Conservation (phyloP, 768 basidiomycete species). For the Gloeostereum incarnatum region DNA sequence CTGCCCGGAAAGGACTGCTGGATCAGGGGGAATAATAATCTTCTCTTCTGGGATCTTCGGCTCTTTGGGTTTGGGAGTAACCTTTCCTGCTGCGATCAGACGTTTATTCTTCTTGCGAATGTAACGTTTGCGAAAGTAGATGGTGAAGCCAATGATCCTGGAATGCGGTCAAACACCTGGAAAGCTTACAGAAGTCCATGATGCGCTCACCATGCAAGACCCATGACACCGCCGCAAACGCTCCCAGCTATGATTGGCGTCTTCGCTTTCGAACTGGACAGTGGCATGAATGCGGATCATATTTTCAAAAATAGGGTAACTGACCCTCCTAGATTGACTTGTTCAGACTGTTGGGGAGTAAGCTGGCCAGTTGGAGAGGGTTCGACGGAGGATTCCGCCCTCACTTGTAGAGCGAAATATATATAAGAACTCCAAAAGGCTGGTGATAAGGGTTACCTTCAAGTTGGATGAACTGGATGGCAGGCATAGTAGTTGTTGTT, state of each 20-base stretch:
- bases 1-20: slow-evolving; percentile 50
- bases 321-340: no score
- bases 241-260: slow-evolving; percentile 56
- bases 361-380: no score
- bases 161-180: slow-evolving; percentile 32
- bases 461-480: no score
- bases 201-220: slow-evolving; percentile 19
- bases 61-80: slow-evolving; percentile 27
- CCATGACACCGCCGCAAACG: slow-evolving; percentile 43
- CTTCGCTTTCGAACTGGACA: slow-evolving; percentile 42
- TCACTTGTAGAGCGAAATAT: no score
- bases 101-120: slow-evolving; percentile 37
- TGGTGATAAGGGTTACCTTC: no score
- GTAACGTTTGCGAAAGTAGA: slow-evolving; percentile 48
- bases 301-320: no score
- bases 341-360: no score
- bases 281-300: no score
- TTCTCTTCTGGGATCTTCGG: slow-evolving; percentile 28
- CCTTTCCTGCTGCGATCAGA: slow-evolving; percentile 31
- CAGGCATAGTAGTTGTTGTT: no score
- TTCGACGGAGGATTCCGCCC: no score
- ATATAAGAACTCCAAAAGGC: no score
- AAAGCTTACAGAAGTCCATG: neutral
- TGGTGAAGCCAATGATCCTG: slow-evolving; percentile 46
- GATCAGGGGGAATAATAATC: slow-evolving; percentile 56